Evolutionary conservation across 31 red algal genomes (phyloP), one percentile per base, ranked within the genome.

Genomic region (Bonnemaisonia californica): DNA sequence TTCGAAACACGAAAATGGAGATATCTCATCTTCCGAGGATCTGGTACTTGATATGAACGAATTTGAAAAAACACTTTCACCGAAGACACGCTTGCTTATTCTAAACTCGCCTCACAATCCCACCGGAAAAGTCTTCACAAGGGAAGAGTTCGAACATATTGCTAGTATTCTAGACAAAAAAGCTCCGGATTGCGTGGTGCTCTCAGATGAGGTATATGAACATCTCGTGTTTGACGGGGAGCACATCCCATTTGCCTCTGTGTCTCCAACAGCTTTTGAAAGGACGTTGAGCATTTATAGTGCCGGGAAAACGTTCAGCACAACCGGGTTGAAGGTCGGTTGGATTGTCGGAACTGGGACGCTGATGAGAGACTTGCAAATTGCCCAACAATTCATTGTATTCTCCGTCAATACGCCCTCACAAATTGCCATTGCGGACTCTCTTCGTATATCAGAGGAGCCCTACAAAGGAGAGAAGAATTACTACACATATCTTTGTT

Each of bases 181-280:
- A 38, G 87, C 86, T 16, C 97, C 91, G 37, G 54, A 91, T 11
- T 86, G 78, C 21, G 79, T 92, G 2, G 97, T 99, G 30, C 16
- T 96, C 1, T 86, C 84, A 26, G 97, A 99, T 79, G 97, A 99
- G 80, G 97, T 99, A 1, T 99, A 99, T 79, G 93, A 99, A 70
- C 92, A 96, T 54, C 40, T 99, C 22, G 80, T 91, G n/a, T 99
- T 91, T 71, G 75, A 93, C 33, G 33, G 41, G 2, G 76, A 81
- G 41, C 97, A 99, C 68, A 60, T 94, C 41, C 83, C 89, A 21
- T 91, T 95, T 73, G 97, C 90, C n/a, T 85, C 82, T 7, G 64
- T 94, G 30, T 81, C 77, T 26, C 45, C 54, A 51, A 34, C 55
- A 47, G 88, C 89, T 36, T 91, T 87, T 55, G 85, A 79, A 11